phyloP scores from a whole-genome alignment of 164 flowering plant species.

The Vitis amurensis region DNA sequence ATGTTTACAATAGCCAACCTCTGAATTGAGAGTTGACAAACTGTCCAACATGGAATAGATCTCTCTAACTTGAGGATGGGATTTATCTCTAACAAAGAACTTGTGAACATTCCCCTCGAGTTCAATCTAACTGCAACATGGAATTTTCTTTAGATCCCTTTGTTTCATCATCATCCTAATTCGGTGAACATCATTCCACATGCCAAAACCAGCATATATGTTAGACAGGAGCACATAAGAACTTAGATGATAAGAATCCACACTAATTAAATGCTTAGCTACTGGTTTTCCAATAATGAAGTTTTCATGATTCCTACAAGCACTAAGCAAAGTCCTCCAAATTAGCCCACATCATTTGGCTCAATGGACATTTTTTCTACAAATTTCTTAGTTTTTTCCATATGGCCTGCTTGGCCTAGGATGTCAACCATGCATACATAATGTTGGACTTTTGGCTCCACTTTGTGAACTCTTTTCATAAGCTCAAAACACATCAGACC shows the following conservation, averaged over 20 bases:
- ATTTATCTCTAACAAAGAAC: slow-evolving; percentile 51
- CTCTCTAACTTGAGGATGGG: slow-evolving; percentile 45
- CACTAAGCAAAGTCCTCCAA: slow-evolving; percentile 65
- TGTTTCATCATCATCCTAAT: slow-evolving; percentile 54
- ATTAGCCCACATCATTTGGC: slow-evolving; percentile 64
- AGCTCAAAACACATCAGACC: slow-evolving; percentile 62
- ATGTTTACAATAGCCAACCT: slow-evolving; percentile 7
- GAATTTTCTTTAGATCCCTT: slow-evolving; percentile 43
- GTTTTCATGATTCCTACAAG: slow-evolving; percentile 44
- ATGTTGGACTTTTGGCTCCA: slow-evolving; percentile 65
- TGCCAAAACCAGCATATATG: slow-evolving; percentile 50
- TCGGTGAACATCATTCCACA: slow-evolving; percentile 52
- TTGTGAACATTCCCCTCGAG: slow-evolving; percentile 58
- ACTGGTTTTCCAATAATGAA: slow-evolving; percentile 34
- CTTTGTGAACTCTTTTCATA: slow-evolving; percentile 51
- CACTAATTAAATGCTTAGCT: slow-evolving; percentile 37
- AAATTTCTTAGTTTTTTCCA: slow-evolving; percentile 51
- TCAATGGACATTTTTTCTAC: slow-evolving; percentile 60
- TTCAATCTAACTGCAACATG: slow-evolving; percentile 75
- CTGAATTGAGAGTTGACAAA: slow-evolving; percentile 9
- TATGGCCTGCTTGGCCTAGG: slow-evolving; percentile 56
- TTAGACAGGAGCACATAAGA: slow-evolving; percentile 63
- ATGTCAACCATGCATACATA: slow-evolving; percentile 78
- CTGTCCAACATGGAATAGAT: slow-evolving; percentile 39
- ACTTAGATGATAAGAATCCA: slow-evolving; percentile 41